A percentile compares a stretch with the other conserved stretches of the same genome.
These are phyloP conservation scores for Cicer cuneatum DNA, from an alignment of 306 rosid genomes.

Conservation along the genomic window DNA sequence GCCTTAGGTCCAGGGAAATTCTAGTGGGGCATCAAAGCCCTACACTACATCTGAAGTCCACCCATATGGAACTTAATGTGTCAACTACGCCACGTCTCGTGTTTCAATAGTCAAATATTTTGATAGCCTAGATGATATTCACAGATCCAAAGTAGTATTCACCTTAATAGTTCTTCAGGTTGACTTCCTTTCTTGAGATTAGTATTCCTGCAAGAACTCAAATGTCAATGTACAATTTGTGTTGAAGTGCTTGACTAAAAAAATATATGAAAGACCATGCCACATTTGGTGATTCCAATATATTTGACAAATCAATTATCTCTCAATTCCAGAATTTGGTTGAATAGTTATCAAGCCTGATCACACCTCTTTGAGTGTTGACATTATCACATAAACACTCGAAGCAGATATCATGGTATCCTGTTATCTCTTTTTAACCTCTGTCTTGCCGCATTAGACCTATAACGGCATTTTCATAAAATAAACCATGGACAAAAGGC, in stretches of 20 bases:
- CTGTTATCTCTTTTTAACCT: not conserved
- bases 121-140: conserved; percentile 10
- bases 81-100: not conserved
- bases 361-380: conserved; percentile 25
- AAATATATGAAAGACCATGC: conserved; percentile 3
- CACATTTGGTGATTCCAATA: conserved; percentile 15
- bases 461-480: conserved; percentile 25
- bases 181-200: conserved; percentile 55
- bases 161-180: conserved; percentile 86
- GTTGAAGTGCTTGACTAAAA: conserved; percentile 9
- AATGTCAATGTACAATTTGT: conserved; percentile 23
- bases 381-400: conserved; percentile 1
- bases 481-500: conserved; percentile 18
- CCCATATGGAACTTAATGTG: not conserved
- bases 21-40: not conserved
- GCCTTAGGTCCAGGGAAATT: not conserved
- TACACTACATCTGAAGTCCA: not conserved
- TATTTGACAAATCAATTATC: conserved; percentile 3
- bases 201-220: conserved; percentile 62
- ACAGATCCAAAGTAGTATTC: conserved; percentile 36
- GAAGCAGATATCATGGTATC: not conserved
- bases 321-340: conserved; percentile 1
- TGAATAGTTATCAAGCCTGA: conserved; percentile 7
- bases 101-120: conserved; percentile 26
- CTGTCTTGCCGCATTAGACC: not conserved